Percentiles rank a stretch among this genome's conserved stretches.
phyloP scores from a whole-genome alignment of 1,139 yeast species.

The Scheffersomyces illinoinensis region DNA sequence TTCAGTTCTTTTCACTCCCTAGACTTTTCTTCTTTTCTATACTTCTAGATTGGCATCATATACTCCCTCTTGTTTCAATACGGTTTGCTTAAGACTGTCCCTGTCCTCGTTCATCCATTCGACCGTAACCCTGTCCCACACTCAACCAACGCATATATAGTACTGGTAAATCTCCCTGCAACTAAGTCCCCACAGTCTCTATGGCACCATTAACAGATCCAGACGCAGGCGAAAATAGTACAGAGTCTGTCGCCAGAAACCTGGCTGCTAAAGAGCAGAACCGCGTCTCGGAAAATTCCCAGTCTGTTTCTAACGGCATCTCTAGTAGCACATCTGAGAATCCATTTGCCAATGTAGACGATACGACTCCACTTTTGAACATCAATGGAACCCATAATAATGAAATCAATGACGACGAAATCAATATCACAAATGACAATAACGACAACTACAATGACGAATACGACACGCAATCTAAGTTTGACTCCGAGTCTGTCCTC shows the following conservation, averaged over 20 bases:
- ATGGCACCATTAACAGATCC: neutral
- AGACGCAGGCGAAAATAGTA: neutral
- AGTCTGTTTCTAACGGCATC: neutral
- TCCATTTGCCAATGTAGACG: constrained; percentile 1
- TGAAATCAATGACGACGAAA: neutral
- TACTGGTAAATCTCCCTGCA: too few relatives aligned
- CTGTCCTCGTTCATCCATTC: neutral
- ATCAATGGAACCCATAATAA: neutral
- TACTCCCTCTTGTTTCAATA: neutral
- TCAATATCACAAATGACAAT: neutral
- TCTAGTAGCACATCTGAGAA: neutral
- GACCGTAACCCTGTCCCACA: neutral
- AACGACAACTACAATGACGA: constrained; percentile 1
- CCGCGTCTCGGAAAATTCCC: neutral
- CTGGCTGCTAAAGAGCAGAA: neutral
- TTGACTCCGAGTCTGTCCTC: neutral
- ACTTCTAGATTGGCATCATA: neutral
- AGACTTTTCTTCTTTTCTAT: neutral
- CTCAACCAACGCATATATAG: neutral
- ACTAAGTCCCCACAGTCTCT: neutral
- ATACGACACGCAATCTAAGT: constrained; percentile 4
- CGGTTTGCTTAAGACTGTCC: neutral
- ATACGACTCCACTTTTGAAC: constrained; percentile 1
- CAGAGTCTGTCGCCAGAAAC: neutral
- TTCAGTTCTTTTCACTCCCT: neutral